These are phyloP conservation scores for Pseudocercospora crystallina DNA, from an alignment of 2,329 filamentous ascomycete genomes.

Conservation along the genomic window DNA sequence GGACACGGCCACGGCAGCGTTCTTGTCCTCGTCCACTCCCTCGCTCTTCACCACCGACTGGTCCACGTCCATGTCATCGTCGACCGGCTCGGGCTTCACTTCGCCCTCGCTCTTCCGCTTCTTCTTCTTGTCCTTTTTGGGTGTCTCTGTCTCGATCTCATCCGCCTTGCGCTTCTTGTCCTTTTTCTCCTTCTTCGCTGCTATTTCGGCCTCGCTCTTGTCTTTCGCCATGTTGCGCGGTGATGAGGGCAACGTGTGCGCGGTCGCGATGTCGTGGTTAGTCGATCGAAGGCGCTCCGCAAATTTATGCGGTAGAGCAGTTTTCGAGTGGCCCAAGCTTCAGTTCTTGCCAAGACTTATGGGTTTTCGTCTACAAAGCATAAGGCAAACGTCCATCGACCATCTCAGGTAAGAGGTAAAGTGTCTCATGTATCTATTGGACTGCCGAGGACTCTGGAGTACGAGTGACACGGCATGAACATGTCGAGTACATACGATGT, in stretches of 20 bases:
- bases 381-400: too few species aligned
- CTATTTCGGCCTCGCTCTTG: slow-evolving; percentile 38
- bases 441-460: too few species aligned
- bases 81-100: slow-evolving; percentile 48
- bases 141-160: slow-evolving; percentile 25
- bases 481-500: neutral
- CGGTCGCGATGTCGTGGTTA: too few species aligned
- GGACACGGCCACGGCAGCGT: slow-evolving; percentile 35
- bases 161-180: slow-evolving; percentile 39
- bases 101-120: slow-evolving; percentile 60
- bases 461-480: neutral
- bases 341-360: too few species aligned
- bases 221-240: slow-evolving; percentile 36
- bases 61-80: slow-evolving; percentile 29
- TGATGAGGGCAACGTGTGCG: neutral
- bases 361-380: too few species aligned
- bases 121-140: slow-evolving; percentile 56
- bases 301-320: too few species aligned
- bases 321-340: too few species aligned
- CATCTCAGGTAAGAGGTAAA: too few species aligned
- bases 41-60: slow-evolving; percentile 41
- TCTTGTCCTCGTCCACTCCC: slow-evolving; percentile 45
- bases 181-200: slow-evolving; percentile 37
- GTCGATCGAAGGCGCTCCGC: too few species aligned
- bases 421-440: too few species aligned